phyloP scores from a whole-genome alignment of 2,329 filamentous ascomycete genomes.

The Dissoconium aciculare region DNA sequence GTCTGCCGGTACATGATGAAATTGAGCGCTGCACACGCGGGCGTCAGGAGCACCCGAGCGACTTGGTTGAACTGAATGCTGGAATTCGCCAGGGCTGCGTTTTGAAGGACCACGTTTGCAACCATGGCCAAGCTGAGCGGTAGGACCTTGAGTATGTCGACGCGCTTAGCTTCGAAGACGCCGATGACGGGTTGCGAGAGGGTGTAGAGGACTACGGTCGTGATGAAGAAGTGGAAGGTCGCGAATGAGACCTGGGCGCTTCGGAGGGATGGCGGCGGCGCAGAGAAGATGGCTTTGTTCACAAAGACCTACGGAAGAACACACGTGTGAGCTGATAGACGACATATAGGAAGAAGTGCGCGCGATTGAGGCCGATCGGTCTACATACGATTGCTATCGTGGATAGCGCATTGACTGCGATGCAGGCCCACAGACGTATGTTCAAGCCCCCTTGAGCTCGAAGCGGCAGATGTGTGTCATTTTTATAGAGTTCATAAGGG shows the following conservation, averaged over 20 bases:
- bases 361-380: not conserved
- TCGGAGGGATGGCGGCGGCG: slow-evolving; percentile 39
- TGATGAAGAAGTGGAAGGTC: slow-evolving; percentile 53
- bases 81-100: slow-evolving; percentile 52
- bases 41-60: slow-evolving; percentile 51
- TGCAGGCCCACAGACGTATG: slow-evolving; percentile 12
- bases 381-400: slow-evolving; percentile 14
- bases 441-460: not conserved
- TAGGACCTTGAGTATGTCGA: slow-evolving; percentile 41
- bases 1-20: slow-evolving; percentile 44
- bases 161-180: slow-evolving; percentile 44
- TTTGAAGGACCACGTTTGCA: slow-evolving; percentile 54
- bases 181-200: slow-evolving; percentile 44
- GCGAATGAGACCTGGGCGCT: slow-evolving; percentile 51
- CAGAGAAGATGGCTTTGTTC: slow-evolving; percentile 55
- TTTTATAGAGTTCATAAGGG: slow-evolving; percentile 1
- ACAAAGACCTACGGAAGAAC: slow-evolving; percentile 42
- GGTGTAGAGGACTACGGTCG: slow-evolving; percentile 46
- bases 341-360: slow-evolving; percentile 1
- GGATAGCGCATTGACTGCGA: slow-evolving; percentile 10
- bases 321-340: not conserved
- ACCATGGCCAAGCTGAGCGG: slow-evolving; percentile 54
- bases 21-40: slow-evolving; percentile 50
- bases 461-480: slow-evolving; percentile 2
- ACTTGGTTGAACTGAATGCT: slow-evolving; percentile 58